Conservation (phyloP, 225 moss, liverwort and hornwort genomes). For the Pleurozium schreberi region DNA sequence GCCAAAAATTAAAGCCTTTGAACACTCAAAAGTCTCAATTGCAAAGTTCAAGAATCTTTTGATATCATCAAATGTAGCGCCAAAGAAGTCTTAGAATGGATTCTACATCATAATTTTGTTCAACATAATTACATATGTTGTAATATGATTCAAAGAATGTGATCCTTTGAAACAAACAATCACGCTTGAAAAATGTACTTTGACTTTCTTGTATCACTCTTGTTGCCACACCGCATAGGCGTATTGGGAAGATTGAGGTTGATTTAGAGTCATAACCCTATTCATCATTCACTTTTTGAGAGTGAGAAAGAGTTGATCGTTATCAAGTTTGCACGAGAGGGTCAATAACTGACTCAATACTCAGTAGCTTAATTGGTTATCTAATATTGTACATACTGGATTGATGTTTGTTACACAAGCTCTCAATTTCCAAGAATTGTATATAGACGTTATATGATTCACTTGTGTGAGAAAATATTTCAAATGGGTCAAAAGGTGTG, state of each 20-base stretch:
- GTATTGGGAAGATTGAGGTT: not conserved
- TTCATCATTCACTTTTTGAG: not conserved
- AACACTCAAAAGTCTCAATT: not conserved
- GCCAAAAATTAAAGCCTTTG: not conserved
- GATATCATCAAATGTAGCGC: not conserved
- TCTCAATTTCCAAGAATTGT: not conserved
- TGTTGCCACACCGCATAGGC: fast-evolving
- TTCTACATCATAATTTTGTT: not conserved
- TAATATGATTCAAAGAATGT: not conserved
- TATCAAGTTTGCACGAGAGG: not conserved
- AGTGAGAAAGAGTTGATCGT: too few species aligned
- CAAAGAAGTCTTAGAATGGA: not conserved
- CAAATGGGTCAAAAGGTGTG: not conserved
- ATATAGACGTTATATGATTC: not conserved
- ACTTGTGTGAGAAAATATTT: not conserved
- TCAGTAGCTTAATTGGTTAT: fast-evolving
- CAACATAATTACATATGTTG: not conserved
- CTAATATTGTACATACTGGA: not conserved
- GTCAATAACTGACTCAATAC: not conserved
- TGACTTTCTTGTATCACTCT: fast-evolving
- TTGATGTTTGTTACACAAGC: not conserved
- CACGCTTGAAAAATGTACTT: not conserved
- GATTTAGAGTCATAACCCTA: not conserved
- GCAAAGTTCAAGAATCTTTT: not conserved
- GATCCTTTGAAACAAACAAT: not conserved